phyloP scores from a whole-genome alignment of 805 yeast genomes.

The Priceomyces castillae region DNA sequence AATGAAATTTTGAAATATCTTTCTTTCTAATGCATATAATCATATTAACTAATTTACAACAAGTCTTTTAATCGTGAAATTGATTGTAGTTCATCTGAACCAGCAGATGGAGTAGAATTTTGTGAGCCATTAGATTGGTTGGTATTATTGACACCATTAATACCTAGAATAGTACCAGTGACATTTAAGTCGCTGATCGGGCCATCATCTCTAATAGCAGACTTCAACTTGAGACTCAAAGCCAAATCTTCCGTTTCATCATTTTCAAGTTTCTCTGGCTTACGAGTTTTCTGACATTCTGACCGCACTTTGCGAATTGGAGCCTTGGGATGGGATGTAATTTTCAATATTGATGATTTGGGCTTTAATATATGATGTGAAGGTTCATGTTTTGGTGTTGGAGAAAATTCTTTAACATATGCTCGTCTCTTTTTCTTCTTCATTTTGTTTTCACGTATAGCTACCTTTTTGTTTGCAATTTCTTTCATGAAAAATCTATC shows the following conservation, averaged over 20 bases:
- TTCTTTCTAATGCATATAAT: background rate
- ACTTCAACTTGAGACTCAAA: constrained; percentile 1
- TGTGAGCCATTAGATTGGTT: background rate
- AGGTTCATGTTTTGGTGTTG: constrained; percentile 41
- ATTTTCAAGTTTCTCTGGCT: background rate
- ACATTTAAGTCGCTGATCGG: background rate
- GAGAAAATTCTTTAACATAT: constrained; percentile 18
- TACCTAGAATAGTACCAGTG: background rate
- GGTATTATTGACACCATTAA: background rate
- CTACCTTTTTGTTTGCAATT: constrained; percentile 12
- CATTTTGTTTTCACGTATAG: background rate
- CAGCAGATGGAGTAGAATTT: background rate
- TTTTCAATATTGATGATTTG: constrained; percentile 39
- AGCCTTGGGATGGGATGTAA: constrained; percentile 1
- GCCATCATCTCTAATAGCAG: background rate
- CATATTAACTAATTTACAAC: background rate
- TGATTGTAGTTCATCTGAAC: background rate
- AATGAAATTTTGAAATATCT: background rate
- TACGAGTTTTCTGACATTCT: background rate
- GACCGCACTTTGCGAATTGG: background rate
- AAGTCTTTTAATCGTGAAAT: background rate
- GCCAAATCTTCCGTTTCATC: background rate
- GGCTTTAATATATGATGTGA: constrained; percentile 42
- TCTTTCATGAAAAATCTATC: constrained; percentile 6
- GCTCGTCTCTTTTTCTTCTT: constrained; percentile 4